Evolutionary conservation across 306 rosid species (phyloP).

Genomic region (Calophaca sinica): DNA sequence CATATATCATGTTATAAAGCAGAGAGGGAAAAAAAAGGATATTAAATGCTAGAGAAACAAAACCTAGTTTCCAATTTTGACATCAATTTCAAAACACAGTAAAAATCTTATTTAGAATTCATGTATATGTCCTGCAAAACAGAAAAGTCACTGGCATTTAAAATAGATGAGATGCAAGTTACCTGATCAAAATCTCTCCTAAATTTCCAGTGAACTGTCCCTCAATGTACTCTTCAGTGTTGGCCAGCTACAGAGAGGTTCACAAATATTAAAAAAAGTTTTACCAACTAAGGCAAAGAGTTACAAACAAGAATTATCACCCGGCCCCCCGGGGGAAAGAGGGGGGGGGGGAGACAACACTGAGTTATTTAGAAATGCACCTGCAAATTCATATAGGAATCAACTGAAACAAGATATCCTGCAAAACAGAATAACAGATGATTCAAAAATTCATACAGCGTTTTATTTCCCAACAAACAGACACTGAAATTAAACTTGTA

Average conservation of each 20-base stretch:
- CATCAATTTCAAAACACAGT: neutral
- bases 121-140: neutral
- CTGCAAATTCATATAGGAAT: conserved; percentile 69
- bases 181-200: conserved; percentile 66
- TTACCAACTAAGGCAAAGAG: conserved; percentile 11
- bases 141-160: neutral
- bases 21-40: no score
- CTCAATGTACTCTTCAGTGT: conserved; percentile 64
- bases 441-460: neutral
- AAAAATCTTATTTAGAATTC: no score
- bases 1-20: neutral
- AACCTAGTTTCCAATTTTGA: neutral
- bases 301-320: neutral
- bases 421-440: neutral
- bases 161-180: conserved; percentile 19
- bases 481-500: neutral
- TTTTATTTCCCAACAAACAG: neutral
- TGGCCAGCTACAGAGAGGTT: conserved; percentile 53
- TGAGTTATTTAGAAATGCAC: conserved; percentile 28
- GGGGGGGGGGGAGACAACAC: neutral
- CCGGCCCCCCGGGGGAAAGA: no score
- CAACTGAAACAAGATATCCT: conserved; percentile 65
- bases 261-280: neutral
- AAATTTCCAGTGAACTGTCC: conserved; percentile 62
- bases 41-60: neutral